Base-by-base conservation (phyloP, 441 rosid species). In the Pelargonium fulgidum region DNA sequence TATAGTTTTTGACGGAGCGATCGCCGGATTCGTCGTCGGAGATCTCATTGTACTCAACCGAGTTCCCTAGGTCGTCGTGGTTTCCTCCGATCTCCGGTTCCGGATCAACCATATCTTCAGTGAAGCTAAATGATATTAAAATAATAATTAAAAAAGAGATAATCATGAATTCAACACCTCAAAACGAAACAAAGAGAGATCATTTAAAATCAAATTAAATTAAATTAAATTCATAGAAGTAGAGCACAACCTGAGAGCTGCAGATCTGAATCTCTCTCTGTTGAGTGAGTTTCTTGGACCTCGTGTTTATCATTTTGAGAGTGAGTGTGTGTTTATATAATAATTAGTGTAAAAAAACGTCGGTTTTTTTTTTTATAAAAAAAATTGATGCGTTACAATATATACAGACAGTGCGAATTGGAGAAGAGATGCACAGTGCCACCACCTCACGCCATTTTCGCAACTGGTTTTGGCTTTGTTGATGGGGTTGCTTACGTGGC, bases 51-150 rank as follows among this genome's bases (percentile, higher is more conserved):
- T 50, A 52, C 59, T 52, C 56, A n/a, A 13, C 7, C 5, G 16
- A 33, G 39, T 33, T 33, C 39, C 39, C 39, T 33, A 33, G 39
- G 39, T 33, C 39, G 39, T 33, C 16, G 5, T 50, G 1, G 14
- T 50, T 50, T 50, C 56, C 56, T 50, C 56, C 56, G 14, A 14
- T 50, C 56, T 52, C 59, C 59, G 59, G 20, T 14, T 33, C 39
- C 39, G 59, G n/a, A 52, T 14, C 59, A 52, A 14, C 59, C 59
- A 52, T 52, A n/a, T 52, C 59, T 50, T 50, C 58, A 3, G 7
- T 50, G 6, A 19, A 13, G 16, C 14, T 52, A 17, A 2, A 52
- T 5, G 0, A 16, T 14, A n/a, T 4, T 33, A 33, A 14, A 4
- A 50, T 1, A 50, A 13, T 0, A 4, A 52, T 52, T 13, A 52